Evolutionary conservation across 352 stramenopile genomes (phyloP), one percentile per base, ranked within the genome.

Genomic region (Pseudoperonospora humuli): DNA sequence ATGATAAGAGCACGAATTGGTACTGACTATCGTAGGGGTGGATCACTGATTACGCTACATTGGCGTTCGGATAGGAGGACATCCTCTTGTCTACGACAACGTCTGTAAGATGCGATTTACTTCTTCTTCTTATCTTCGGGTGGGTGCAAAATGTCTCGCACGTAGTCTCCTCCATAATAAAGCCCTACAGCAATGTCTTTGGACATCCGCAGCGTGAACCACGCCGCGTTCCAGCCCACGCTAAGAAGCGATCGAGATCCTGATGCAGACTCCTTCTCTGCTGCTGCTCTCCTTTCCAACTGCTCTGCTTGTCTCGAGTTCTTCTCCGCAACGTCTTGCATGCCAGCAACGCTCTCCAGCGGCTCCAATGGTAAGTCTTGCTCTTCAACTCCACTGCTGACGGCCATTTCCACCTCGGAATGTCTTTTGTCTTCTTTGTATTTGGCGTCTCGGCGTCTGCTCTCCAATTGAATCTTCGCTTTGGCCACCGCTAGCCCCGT

Each of bases 391-490:
- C 70, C 63, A 19, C 51, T 65, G 15, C 51, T 54, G 7, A 82
- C 63, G 1, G 65, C 67, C 47, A 73, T 67, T 42, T 83, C 73
- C n/a, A 81, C 73, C 47, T 85, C 73, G 1, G 44, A 50, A 32
- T 81, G 67, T 3, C 64, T 59, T n/a, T 45, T 58, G 5, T 45
- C 51, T 20, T 61, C 46, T 47, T 49, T 60, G 14, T 50, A 51
- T 44, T 64, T 75, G 9, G 54, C 60, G 23, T 76, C 51, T 13
- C 70, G 55, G 18, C 66, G 60, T 23, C 63, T 64, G 33, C 53
- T 80, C 38, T 80, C 67, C 27, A 83, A 43, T 39, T 85, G 67
- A 26, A 68, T 63, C 39, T 75, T 69, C 8, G 70, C 81, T 58
- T 84, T 81, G 50, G 71, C 71, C 18, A 83, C 57, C 1, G 64